Base-by-base conservation (phyloP, 805 yeast genomes). In the Yarrowia sp. region DNA sequence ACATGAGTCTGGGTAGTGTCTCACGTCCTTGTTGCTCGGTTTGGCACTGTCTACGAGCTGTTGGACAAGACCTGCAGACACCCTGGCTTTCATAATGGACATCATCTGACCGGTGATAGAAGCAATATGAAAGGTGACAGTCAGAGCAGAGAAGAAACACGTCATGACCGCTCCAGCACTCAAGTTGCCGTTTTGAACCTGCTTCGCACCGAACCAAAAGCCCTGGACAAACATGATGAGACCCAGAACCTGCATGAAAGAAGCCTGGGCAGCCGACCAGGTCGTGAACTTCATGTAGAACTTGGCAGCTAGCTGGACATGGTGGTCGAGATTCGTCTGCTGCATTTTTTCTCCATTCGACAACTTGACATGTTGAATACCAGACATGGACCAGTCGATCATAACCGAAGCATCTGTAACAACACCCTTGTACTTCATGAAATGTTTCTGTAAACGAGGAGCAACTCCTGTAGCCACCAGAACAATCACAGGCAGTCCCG, bases 171-270 rank as follows among this genome's bases (percentile, higher is more conserved):
- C 81, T 12, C 89, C 87, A 1, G 90, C 77, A 0, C 77, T 69
- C 14, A 86, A 72, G 9, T 81, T 78, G 0, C 84, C 83, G 5
- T 75, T 74, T 36, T 76, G 74, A 3, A 91, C 86, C 78, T 89
- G 81, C 49, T 79, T 80, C 30, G 87, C 82, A 1, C 98, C 99
- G 76, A 88, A 93, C 90, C 96, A 92, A 70, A 95, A 89, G 0
- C 93, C 96, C 74, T 90, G 97, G 2, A 92, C 89, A 78, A 93
- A 92, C 85, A 92, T 86, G 71, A 85, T 72, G 40, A 90, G 77
- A 0, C 87, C 81, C 4, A 92, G 68, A 24, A 82, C 75, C 69
- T 87, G 82, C 59, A 87, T 74, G 0, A 82, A 46, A 0, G 89
- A 87, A 22, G 82, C 73, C 71, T 90, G 92, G 0, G 82, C 70